phyloP scores from a whole-genome alignment of 1,139 yeast species.

The Eremothecium sinecaudum region DNA sequence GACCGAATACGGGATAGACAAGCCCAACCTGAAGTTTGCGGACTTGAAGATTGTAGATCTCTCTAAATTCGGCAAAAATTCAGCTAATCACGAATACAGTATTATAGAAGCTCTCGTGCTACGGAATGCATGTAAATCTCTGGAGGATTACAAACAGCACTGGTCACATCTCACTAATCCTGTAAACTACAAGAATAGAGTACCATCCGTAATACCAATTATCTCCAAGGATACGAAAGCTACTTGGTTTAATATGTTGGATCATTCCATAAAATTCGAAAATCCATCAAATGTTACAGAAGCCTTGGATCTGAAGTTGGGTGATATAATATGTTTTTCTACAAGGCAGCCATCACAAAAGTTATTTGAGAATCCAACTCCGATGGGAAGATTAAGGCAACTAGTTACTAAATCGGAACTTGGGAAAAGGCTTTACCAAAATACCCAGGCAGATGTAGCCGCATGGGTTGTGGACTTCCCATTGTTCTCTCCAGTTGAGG shows the following conservation, averaged over 20 bases:
- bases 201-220: constrained; percentile 49
- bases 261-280: constrained; percentile 28
- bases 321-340: constrained; percentile 69
- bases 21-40: constrained; percentile 75
- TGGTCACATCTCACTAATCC: constrained; percentile 37
- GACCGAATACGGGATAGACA: constrained; percentile 75
- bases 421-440: constrained; percentile 17
- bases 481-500: constrained; percentile 65
- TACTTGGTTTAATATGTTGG: constrained; percentile 39
- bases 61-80: constrained; percentile 33
- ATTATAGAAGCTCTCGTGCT: constrained; percentile 67
- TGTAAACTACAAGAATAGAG: constrained; percentile 45
- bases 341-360: constrained; percentile 50
- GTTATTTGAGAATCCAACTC: constrained; percentile 86
- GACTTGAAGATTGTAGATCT: constrained; percentile 44
- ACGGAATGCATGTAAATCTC: constrained; percentile 37
- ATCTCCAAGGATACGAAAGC: constrained; percentile 33
- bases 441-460: constrained; percentile 39
- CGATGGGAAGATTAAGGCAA: constrained; percentile 80
- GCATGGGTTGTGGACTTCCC: constrained; percentile 91
- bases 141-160: constrained; percentile 31
- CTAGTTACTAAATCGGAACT: constrained; percentile 48
- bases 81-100: constrained; percentile 38
- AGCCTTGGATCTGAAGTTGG: constrained; percentile 41
- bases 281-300: constrained; percentile 31